Base-by-base conservation (phyloP, 2,329 filamentous ascomycete species). In the Phyllachora maydis region DNA sequence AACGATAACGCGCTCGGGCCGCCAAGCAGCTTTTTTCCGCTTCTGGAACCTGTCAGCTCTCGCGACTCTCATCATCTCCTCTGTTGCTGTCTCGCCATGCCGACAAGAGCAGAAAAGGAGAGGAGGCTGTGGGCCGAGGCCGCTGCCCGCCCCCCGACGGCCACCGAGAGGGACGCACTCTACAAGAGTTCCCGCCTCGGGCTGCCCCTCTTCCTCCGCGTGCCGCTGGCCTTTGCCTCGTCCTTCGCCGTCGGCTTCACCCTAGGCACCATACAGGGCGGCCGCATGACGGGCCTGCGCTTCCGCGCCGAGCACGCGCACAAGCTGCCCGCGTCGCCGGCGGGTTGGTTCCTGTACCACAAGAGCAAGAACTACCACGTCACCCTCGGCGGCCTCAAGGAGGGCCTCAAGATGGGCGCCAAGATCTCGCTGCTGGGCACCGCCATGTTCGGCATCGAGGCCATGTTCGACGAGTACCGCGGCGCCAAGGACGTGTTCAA, bases 281-380 rank as follows among this genome's bases (percentile, higher is more conserved):
- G 70, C 28, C 70, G 70, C 39, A 69, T 64, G 42, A 66, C 78
- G 1, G 72, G 76, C 24, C 59, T 91, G 28, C 74, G 76, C 18
- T 98, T 93, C 53, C 74, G 85, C 26, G 88, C 88, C 29, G 88
- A 98, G 50, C 91, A 98, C 42, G 82, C 88, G 1, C 88, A 98
- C 56, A 77, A 85, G 34, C 68, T 93, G 31, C 88, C 88, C 11
- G 70, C 66, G 4, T 72, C 72, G 1, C 71, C 78, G 14, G 67
- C 71, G 3, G 85, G 82, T 11, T 98, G 88, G 88, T 98, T 85
- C 43, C 65, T 95, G n/a, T 98, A 98, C 48, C 85, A 95, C 56
- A 93, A 93, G 51, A 79, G 70, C 43, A 95, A 95, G 49, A 95
- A 92, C 49, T 95, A 98, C 52, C 69, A 81, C 38, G 64, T 75